Percentiles rank a stretch among this genome's conserved stretches.
These are phyloP conservation scores for Botrytis fabae DNA, from an alignment of 2,329 filamentous ascomycete species.

Conservation along the genomic window DNA sequence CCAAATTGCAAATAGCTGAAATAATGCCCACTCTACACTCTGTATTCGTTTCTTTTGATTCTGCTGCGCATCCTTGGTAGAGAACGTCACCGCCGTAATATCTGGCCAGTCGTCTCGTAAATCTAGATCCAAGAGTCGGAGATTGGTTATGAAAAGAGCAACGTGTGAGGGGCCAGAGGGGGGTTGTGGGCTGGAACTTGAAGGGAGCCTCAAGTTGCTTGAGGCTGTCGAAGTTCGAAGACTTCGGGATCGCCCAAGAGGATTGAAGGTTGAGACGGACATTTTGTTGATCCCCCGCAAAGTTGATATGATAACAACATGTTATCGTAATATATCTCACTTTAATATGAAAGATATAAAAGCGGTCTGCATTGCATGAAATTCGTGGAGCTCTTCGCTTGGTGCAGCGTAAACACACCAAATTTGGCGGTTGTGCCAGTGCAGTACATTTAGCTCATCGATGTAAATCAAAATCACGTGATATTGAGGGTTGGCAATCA, in stretches of 20 bases:
- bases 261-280: constrained; percentile 33
- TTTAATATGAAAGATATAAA: constrained; percentile 13
- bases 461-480: neutral
- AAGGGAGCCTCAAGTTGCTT: constrained; percentile 28
- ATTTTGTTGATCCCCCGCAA: constrained; percentile 25
- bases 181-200: constrained; percentile 24
- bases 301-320: constrained; percentile 24
- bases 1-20: constrained; percentile 81
- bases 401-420: neutral
- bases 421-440: neutral
- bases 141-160: constrained; percentile 75
- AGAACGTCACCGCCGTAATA: constrained; percentile 70
- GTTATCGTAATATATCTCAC: constrained; percentile 17
- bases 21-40: constrained; percentile 87
- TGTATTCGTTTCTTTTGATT: constrained; percentile 82
- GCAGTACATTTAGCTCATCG: neutral
- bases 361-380: constrained; percentile 17
- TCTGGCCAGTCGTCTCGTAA: constrained; percentile 75
- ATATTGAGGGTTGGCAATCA: neutral
- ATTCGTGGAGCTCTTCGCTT: constrained; percentile 16
- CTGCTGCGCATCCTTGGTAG: constrained; percentile 62
- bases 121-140: constrained; percentile 81
- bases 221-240: constrained; percentile 33
- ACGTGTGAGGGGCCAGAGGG: constrained; percentile 51
- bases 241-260: constrained; percentile 33